Evolutionary conservation across 2,329 filamentous ascomycete species (phyloP).

Genomic region (Diaporthe capsici): DNA sequence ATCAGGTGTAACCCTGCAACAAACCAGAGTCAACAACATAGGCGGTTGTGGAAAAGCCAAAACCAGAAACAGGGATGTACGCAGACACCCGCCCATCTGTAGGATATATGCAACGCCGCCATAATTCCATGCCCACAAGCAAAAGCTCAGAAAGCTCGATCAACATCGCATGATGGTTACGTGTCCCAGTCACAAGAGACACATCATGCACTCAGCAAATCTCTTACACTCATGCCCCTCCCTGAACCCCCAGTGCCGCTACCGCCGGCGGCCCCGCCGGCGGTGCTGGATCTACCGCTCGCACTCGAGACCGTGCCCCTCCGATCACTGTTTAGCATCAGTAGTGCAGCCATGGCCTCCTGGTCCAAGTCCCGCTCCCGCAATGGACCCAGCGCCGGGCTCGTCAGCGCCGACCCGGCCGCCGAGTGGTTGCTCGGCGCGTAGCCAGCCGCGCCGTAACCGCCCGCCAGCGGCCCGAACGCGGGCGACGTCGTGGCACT

Average conservation of each 20-base stretch:
- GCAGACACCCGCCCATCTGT: background rate
- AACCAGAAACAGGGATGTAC: background rate
- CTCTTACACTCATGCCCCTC: constrained; percentile 68
- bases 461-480: constrained; percentile 63
- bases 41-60: background rate
- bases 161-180: background rate
- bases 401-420: constrained; percentile 69
- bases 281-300: constrained; percentile 30
- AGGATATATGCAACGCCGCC: background rate
- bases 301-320: constrained; percentile 58
- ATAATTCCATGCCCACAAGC: background rate
- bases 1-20: background rate
- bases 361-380: constrained; percentile 72
- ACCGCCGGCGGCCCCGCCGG: constrained; percentile 46
- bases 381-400: constrained; percentile 66
- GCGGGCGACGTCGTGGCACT: constrained; percentile 60
- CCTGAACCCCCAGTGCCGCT: background rate
- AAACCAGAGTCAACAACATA: background rate
- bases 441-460: constrained; percentile 53
- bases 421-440: constrained; percentile 53
- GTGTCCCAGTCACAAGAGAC: background rate
- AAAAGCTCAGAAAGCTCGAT: background rate
- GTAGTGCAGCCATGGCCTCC: constrained; percentile 85
- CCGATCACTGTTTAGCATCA: constrained; percentile 90
- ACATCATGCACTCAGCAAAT: constrained; percentile 66